Evolutionary conservation across 257 asterid species (phyloP), one percentile per base, ranked within the genome.

Genomic region (Nicotiana attenuata): DNA sequence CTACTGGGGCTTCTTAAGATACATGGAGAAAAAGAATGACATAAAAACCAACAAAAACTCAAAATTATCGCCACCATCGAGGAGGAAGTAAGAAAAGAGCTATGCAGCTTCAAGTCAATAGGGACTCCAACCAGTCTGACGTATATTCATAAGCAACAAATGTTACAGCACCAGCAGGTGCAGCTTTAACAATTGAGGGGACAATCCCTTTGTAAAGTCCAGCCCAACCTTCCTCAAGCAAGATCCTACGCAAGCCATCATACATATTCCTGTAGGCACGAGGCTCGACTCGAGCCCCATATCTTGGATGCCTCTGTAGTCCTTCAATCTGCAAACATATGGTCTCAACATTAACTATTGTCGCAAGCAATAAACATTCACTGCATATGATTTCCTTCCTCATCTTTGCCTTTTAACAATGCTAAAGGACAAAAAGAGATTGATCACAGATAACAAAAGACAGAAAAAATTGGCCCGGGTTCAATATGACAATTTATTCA

Each of bases 81-180:
- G 66, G 75, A 71, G 53, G 59, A 22, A 67, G 55, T 61, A 69
- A 8, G 76, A 77, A 19, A 81, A 78, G 47, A 8, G 50, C 38
- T 61, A 5, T 17, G 65, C 28, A 29, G 57, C 52, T 55, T 95
- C 91, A 93, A 71, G 90, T 89, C 88, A 84, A 85, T 73, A 50
- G 35, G 28, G 93, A 86, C 89, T 91, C 97, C 78, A 94, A 84
- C 97, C 97, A 92, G 77, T 92, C 95, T 0, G 97, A 92, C 1
- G 91, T 87, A 77, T 87, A 89, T 85, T 96, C 99, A 67, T 91
- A 94, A 45, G 92, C 97, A 87, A 92, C 97, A 78, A 96, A 96
- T 60, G 99, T 96, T n/a, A 96, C 97, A 80, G 99, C 99, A 79
- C 97, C 95, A 41, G 97, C 98, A 2, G 97, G 99, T 65, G 99